A percentile compares a stretch with the other conserved stretches of the same genome.
These are phyloP conservation scores for Metarhizium humberi DNA, from an alignment of 2,329 filamentous ascomycete genomes.

Conservation along the genomic window DNA sequence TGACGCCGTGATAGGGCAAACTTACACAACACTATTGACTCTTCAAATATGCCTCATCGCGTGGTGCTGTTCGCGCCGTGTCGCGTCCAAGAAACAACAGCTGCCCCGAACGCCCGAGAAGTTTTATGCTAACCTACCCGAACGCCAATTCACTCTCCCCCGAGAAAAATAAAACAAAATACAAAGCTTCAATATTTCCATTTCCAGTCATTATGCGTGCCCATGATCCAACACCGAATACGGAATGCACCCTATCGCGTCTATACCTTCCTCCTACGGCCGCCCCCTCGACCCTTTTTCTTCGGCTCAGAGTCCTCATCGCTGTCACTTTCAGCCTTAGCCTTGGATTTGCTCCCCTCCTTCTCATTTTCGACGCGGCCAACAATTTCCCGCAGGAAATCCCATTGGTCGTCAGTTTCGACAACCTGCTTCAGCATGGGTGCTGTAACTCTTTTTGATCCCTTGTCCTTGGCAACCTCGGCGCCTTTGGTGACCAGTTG, in stretches of 20 bases:
- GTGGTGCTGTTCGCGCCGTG: not conserved
- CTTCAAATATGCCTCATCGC: not conserved
- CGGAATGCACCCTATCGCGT: not conserved
- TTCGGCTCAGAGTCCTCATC: conserved; percentile 42
- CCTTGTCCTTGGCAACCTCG: conserved; percentile 69
- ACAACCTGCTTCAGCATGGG: conserved; percentile 89
- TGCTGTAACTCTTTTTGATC: conserved; percentile 82
- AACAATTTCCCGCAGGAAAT: conserved; percentile 88
- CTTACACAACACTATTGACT: not conserved
- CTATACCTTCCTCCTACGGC: conserved; percentile 38
- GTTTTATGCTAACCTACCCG: conserved; percentile 13
- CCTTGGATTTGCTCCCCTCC: conserved; percentile 28
- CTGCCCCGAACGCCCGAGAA: conserved; percentile 14
- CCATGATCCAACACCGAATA: not conserved
- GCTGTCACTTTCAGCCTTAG: conserved; percentile 43
- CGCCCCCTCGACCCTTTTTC: conserved; percentile 35
- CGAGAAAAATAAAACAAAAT: not conserved
- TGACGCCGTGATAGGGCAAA: not conserved
- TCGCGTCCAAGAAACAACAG: not conserved
- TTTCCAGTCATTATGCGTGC: conserved; percentile 14
- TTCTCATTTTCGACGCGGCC: conserved; percentile 64
- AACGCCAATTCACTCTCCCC: conserved; percentile 13
- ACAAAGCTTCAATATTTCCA: conserved; percentile 7
- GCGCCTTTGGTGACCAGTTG: conserved; percentile 83
- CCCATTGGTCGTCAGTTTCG: conserved; percentile 80